These are phyloP conservation scores for Desmodesmus armatus DNA, from an alignment of 139 green algal genomes.

Conservation along the genomic window DNA sequence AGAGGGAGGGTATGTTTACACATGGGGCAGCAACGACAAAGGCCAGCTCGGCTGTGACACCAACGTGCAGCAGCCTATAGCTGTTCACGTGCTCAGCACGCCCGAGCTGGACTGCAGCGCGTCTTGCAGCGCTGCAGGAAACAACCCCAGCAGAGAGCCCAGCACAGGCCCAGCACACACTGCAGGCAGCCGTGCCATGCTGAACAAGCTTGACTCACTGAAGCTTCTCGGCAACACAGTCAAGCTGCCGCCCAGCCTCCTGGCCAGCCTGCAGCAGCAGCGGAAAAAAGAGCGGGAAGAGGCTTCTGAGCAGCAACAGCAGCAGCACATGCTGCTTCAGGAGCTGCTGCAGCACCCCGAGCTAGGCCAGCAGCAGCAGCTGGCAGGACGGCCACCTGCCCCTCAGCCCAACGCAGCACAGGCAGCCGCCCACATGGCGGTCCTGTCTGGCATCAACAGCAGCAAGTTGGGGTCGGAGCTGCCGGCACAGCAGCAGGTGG, in stretches of 20 bases:
- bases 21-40: slow-evolving; percentile 22
- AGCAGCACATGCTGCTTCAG: background rate
- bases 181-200: background rate
- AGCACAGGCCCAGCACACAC: background rate
- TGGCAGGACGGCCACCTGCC: too few species aligned
- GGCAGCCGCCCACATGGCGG: background rate
- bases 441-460: slow-evolving; percentile 5
- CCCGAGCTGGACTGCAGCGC: background rate
- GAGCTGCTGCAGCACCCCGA: background rate
- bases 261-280: background rate
- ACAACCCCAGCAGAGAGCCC: background rate
- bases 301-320: background rate
- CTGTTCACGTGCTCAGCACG: background rate
- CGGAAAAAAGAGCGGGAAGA: background rate
- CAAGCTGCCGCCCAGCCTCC: slow-evolving; percentile 10
- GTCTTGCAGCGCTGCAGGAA: background rate
- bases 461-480: background rate
- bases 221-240: background rate
- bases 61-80: background rate
- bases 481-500: background rate
- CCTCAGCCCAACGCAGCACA: too few species aligned
- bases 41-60: slow-evolving; percentile 12
- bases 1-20: slow-evolving; percentile 6
- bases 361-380: background rate
- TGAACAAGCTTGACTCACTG: slow-evolving; percentile 5